Percentiles rank a stretch among this genome's conserved stretches.
Conservation (phyloP, 306 rosid species). For the Lagenaria siceraria region DNA sequence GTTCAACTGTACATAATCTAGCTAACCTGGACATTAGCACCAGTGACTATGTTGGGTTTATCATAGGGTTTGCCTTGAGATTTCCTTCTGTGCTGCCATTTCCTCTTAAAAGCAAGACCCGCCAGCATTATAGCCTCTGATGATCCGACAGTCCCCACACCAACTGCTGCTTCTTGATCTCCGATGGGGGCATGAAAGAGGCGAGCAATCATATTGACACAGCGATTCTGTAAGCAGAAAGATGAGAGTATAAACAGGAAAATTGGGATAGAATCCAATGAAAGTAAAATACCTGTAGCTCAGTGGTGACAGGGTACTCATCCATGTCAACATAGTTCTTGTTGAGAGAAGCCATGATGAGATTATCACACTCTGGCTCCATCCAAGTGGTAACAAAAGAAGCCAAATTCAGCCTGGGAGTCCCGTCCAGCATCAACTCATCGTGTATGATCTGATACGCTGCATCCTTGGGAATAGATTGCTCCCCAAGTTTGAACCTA, state of each 20-base stretch:
- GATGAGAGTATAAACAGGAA: no score
- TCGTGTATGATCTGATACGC: slow-evolving; percentile 43
- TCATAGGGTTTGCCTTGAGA: slow-evolving; percentile 51
- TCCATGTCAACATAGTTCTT: slow-evolving; percentile 95
- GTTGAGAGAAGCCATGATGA: slow-evolving; percentile 59
- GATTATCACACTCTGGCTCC: slow-evolving; percentile 77
- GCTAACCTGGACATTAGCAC: slow-evolving; percentile 77
- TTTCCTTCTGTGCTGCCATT: slow-evolving; percentile 65
- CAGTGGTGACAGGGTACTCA: slow-evolving; percentile 90
- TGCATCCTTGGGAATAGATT: slow-evolving; percentile 24
- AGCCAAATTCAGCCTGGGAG: slow-evolving; percentile 38
- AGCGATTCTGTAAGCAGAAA: slow-evolving; percentile 47
- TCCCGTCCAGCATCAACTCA: slow-evolving; percentile 46
- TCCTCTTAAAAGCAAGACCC: slow-evolving; percentile 88
- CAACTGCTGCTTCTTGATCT: slow-evolving; percentile 65
- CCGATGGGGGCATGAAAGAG: slow-evolving; percentile 74
- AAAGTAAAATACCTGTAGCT: slow-evolving; percentile 40
- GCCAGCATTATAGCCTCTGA: slow-evolving; percentile 98
- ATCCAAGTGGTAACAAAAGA: slow-evolving; percentile 54
- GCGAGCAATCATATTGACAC: slow-evolving; percentile 93
- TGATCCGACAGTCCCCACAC: slow-evolving; percentile 91
- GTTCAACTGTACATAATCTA: no score
- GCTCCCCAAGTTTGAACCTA: slow-evolving; percentile 26
- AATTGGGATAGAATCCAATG: no score
- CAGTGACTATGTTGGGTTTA: slow-evolving; percentile 90